Conservation (phyloP, 768 basidiomycete species). For the Austroboletus festivus region DNA sequence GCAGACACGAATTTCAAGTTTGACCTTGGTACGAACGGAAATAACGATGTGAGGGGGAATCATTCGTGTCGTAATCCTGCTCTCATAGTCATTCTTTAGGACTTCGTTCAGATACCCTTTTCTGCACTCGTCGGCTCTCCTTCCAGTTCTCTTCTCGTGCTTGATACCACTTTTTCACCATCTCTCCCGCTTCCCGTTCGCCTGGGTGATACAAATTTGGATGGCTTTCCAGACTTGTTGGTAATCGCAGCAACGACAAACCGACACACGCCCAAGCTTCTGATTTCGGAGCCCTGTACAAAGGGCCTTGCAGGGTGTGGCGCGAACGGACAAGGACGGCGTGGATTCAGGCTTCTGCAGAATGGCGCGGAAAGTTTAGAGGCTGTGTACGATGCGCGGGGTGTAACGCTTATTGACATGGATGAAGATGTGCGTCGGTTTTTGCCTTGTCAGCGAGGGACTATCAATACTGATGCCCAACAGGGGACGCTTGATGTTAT, state of each 20-base stretch:
- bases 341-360: constrained; percentile 60
- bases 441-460: background rate
- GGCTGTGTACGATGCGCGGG: constrained; percentile 71
- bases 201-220: constrained; percentile 86
- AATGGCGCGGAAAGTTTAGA: constrained; percentile 62
- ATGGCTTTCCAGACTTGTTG: constrained; percentile 91
- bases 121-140: constrained; percentile 51
- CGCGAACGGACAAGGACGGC: constrained; percentile 44
- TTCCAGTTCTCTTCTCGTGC: constrained; percentile 58
- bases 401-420: constrained; percentile 81
- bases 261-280: constrained; percentile 54
- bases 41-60: constrained; percentile 47
- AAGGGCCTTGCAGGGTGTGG: constrained; percentile 57
- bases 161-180: constrained; percentile 63
- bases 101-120: constrained; percentile 65
- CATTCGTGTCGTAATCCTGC: background rate
- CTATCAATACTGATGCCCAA: background rate
- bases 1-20: constrained; percentile 81
- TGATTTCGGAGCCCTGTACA: constrained; percentile 62
- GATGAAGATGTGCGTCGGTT: constrained; percentile 88
- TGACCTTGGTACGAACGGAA: constrained; percentile 49
- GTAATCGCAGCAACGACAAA: constrained; percentile 45
- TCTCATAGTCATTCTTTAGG: constrained; percentile 37
- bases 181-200: constrained; percentile 73
- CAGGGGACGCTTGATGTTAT: constrained; percentile 92